Evolutionary conservation across 2,329 filamentous ascomycete species (phyloP), one percentile per base, ranked within the genome.

Genomic region (Ophiostoma quercus): DNA sequence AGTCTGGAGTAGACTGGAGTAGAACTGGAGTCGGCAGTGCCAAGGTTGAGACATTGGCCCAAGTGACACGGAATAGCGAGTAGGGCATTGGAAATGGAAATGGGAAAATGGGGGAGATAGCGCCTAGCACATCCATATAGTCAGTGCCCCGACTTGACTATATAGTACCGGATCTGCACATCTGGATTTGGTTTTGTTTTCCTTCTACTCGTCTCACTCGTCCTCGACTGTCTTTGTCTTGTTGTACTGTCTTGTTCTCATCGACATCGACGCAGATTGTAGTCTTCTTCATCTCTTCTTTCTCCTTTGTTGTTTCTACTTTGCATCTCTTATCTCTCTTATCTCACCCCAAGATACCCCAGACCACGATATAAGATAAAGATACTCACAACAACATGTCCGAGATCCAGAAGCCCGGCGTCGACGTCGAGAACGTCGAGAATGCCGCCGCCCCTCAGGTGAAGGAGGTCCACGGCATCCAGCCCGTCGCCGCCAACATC

Each of bases 351-450:
- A 25, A 25, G n/a, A 57, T 57, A 12, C 19, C 9, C n/a, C n/a
- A 11, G 9, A 54, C 22, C 25, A 5, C 22, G 29, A 14, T 5
- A 54, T 51, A 57, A 37, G 43, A 16, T 63, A 37, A 22, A 29
- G 25, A 29, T 29, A 29, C 25, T 29, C 25, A 29, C 63, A 2
- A 37, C 43, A 22, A 8, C 34, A 69, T 69, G 68, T 62, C 68
- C 67, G 70, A 67, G 11, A 25, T 43, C 19, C 66, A 66, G 11
- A 72, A 73, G 72, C 68, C 70, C 39, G 69, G 65, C 51, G 51
- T 57, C 51, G 51, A 57, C 29, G 39, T 73, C 71, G 73, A 73
- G 67, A 63, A 67, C 54, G 70, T 71, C n/a, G 70, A 71, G 47
- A 41, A 67, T 60, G 62, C 34, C 2, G 32, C 43, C 32, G 32